A percentile compares a stretch with the other conserved stretches of the same genome.
These are phyloP conservation scores for Cercospora sp. DNA, from an alignment of 2,329 filamentous ascomycete species.

Conservation along the genomic window DNA sequence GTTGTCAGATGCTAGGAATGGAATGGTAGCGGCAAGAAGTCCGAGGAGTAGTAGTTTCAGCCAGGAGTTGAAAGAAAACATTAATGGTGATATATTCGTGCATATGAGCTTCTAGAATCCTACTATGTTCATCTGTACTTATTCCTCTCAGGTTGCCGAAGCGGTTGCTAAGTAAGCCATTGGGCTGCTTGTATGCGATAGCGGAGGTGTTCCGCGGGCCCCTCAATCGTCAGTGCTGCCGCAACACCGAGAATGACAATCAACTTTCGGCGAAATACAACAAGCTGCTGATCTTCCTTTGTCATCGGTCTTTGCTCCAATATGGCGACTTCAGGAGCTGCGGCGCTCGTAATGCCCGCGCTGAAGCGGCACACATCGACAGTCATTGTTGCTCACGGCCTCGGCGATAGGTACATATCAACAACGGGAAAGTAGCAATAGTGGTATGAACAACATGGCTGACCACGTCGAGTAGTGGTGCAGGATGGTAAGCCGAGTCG, in stretches of 20 bases:
- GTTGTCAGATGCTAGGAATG: constrained; percentile 4
- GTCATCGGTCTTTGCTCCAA: neutral
- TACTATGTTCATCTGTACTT: neutral
- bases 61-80: constrained; percentile 20
- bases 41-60: constrained; percentile 24
- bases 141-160: neutral
- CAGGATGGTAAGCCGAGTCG: constrained; percentile 63
- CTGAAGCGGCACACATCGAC: constrained; percentile 85
- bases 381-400: constrained; percentile 88
- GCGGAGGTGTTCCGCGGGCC: neutral
- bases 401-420: constrained; percentile 67
- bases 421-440: constrained; percentile 5
- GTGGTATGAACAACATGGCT: constrained; percentile 11
- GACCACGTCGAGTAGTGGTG: constrained; percentile 48
- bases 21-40: constrained; percentile 17
- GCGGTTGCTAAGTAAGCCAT: neutral
- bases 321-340: constrained; percentile 45
- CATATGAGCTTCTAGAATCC: neutral
- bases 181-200: neutral
- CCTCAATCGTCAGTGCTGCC: neutral
- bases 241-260: neutral
- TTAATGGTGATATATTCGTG: neutral
- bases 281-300: neutral
- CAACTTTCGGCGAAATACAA: neutral
- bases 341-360: constrained; percentile 71